These are phyloP conservation scores for Leccinum variicolor DNA, from an alignment of 768 basidiomycete species.

Conservation along the genomic window DNA sequence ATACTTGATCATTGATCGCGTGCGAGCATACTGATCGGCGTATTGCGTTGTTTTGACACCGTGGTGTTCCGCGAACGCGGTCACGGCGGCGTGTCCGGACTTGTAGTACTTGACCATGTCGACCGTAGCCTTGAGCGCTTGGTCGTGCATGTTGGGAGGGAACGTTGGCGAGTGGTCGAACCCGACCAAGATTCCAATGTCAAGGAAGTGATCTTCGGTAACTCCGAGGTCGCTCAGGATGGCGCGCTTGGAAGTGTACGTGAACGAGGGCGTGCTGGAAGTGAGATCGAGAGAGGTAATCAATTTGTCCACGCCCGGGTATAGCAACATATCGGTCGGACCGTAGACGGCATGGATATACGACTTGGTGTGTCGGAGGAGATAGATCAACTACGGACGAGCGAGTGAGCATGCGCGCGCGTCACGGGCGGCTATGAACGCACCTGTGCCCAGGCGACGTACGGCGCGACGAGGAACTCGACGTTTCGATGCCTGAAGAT, in stretches of 20 bases:
- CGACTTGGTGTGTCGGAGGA: slow-evolving; percentile 87
- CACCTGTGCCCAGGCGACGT: slow-evolving; percentile 94
- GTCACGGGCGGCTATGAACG: slow-evolving; percentile 25
- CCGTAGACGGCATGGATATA: slow-evolving; percentile 96
- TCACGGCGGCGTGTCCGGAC: slow-evolving; percentile 77
- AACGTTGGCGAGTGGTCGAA: slow-evolving; percentile 79
- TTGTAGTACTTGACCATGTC: slow-evolving; percentile 95
- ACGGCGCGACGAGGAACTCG: slow-evolving; percentile 95
- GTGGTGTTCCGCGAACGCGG: slow-evolving; percentile 75
- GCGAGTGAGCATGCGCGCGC: slow-evolving; percentile 3
- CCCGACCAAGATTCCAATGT: slow-evolving; percentile 88
- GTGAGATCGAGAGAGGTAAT: slow-evolving; percentile 85
- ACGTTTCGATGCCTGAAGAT: slow-evolving; percentile 94
- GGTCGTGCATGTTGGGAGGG: slow-evolving; percentile 78
- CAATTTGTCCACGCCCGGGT: slow-evolving; percentile 83
- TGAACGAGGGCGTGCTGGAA: slow-evolving; percentile 66
- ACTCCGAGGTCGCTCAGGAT: slow-evolving; percentile 67
- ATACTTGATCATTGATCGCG: slow-evolving; percentile 89
- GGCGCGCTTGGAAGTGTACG: slow-evolving; percentile 75
- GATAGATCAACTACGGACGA: slow-evolving; percentile 78
- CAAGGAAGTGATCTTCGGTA: slow-evolving; percentile 89
- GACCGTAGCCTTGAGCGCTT: slow-evolving; percentile 78
- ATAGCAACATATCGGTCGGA: slow-evolving; percentile 85
- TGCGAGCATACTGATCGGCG: slow-evolving; percentile 81
- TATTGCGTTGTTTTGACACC: slow-evolving; percentile 80